Conservation (phyloP, 2,329 filamentous ascomycete species). For the Phyllosticta citribraziliensis region DNA sequence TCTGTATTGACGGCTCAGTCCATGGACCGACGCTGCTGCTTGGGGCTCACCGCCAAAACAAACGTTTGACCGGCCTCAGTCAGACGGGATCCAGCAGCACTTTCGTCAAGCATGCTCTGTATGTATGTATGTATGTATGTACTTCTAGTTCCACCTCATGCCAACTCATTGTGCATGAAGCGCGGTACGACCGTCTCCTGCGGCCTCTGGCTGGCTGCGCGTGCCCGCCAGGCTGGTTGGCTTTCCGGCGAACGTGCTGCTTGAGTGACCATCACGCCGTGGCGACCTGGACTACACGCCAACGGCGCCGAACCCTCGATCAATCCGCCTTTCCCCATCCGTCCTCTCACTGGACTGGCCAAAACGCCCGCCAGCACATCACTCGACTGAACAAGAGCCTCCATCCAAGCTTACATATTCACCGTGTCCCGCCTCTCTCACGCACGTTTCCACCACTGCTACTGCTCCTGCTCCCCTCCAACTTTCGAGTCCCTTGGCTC, state of each 20-base stretch:
- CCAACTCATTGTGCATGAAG: conserved; percentile 22
- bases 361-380: conserved; percentile 86
- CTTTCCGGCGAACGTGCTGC: conserved; percentile 4
- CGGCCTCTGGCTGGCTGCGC: background rate
- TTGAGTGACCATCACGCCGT: background rate
- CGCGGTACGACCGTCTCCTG: conserved; percentile 7
- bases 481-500: background rate
- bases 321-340: conserved; percentile 8
- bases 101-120: background rate
- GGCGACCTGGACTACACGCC: background rate
- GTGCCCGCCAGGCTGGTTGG: background rate
- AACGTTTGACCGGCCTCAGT: background rate
- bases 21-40: background rate
- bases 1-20: background rate
- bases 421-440: conserved; percentile 23
- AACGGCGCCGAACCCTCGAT: conserved; percentile 2
- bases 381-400: conserved; percentile 35
- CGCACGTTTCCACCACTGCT: background rate
- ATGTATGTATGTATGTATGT: too few relatives aligned
- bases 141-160: conserved; percentile 23
- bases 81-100: background rate
- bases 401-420: conserved; percentile 12
- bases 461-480: background rate
- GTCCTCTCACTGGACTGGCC: conserved; percentile 55
- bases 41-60: background rate